phyloP scores from a whole-genome alignment of 495 filamentous ascomycete species.

The Daldinia caldariorum region DNA sequence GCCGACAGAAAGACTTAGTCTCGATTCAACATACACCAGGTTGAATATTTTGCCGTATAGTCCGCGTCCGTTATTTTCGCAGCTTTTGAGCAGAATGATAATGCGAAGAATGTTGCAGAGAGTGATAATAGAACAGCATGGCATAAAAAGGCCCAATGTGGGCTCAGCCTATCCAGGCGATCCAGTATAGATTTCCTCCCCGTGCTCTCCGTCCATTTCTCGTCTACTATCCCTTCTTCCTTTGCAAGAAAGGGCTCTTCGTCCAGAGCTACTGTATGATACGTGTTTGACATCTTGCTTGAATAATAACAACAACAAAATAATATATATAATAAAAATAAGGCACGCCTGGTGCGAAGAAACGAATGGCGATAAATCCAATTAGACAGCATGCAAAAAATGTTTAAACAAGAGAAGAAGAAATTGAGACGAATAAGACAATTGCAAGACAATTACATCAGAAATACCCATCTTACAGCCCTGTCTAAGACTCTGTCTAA shows the following conservation, averaged over 20 bases:
- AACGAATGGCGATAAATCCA: slow-evolving; percentile 36
- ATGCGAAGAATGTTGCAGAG: slow-evolving; percentile 55
- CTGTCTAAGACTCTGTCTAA: neutral
- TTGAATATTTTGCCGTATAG: slow-evolving; percentile 42
- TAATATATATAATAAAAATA: slow-evolving; percentile 28
- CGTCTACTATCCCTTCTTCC: slow-evolving; percentile 39
- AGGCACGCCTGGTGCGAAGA: slow-evolving; percentile 55
- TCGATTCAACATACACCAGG: slow-evolving; percentile 47
- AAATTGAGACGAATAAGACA: slow-evolving; percentile 1
- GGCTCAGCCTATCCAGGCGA: slow-evolving; percentile 27
- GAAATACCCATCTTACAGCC: slow-evolving; percentile 17
- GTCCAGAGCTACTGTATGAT: slow-evolving; percentile 50
- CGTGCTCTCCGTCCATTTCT: slow-evolving; percentile 32
- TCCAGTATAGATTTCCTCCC: slow-evolving; percentile 20
- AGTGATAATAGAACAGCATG: slow-evolving; percentile 56
- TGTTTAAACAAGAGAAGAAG: slow-evolving; percentile 21
- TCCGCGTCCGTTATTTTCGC: slow-evolving; percentile 43
- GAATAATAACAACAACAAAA: slow-evolving; percentile 1
- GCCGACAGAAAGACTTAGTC: neutral
- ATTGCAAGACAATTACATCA: slow-evolving; percentile 8
- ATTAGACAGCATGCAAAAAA: slow-evolving; percentile 16
- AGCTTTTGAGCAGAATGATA: slow-evolving; percentile 51
- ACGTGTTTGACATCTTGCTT: slow-evolving; percentile 46
- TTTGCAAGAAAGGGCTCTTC: slow-evolving; percentile 52
- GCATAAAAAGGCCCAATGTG: slow-evolving; percentile 56